Percentiles rank a stretch among this genome's conserved stretches.
phyloP scores from a whole-genome alignment of 2,329 filamentous ascomycete species.

The Diaporthe ampelina region DNA sequence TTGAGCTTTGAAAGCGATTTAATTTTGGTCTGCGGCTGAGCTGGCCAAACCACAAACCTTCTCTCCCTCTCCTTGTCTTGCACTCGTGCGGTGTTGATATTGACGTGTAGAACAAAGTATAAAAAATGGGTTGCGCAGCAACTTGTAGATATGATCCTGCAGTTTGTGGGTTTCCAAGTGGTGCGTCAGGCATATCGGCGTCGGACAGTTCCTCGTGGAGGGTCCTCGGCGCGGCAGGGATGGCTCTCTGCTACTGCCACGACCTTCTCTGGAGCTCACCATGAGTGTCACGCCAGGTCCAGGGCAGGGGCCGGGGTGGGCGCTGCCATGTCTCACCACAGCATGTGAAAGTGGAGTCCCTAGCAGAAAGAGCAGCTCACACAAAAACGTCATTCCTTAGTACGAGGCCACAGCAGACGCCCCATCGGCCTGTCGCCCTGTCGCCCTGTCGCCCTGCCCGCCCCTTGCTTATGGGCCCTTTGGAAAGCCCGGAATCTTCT shows the following conservation, averaged over 20 bases:
- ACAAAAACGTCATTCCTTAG: slow-evolving; percentile 12
- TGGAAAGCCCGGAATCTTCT: slow-evolving; percentile 23
- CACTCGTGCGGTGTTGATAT: not conserved
- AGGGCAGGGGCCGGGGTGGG: slow-evolving; percentile 2
- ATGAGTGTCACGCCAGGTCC: not conserved
- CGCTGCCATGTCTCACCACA: not conserved
- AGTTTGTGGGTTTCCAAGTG: not conserved
- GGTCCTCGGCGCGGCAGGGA: slow-evolving; percentile 16
- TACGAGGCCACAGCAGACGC: slow-evolving; percentile 9
- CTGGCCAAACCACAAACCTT: slow-evolving; percentile 24
- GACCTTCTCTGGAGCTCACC: not conserved
- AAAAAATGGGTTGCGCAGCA: not conserved
- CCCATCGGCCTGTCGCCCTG: not conserved
- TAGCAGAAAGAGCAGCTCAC: not conserved
- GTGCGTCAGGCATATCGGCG: not conserved
- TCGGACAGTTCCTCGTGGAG: not conserved
- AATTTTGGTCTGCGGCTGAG: slow-evolving; percentile 37
- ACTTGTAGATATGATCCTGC: not conserved
- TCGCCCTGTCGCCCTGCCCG: too few species aligned
- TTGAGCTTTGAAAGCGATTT: slow-evolving; percentile 39
- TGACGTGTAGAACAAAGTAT: not conserved
- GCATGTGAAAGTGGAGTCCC: slow-evolving; percentile 40
- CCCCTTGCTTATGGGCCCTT: slow-evolving; percentile 24
- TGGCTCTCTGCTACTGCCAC: not conserved
- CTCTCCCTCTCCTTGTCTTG: not conserved